phyloP scores from a whole-genome alignment of 768 basidiomycete genomes.

The Auriscalpium orientale region DNA sequence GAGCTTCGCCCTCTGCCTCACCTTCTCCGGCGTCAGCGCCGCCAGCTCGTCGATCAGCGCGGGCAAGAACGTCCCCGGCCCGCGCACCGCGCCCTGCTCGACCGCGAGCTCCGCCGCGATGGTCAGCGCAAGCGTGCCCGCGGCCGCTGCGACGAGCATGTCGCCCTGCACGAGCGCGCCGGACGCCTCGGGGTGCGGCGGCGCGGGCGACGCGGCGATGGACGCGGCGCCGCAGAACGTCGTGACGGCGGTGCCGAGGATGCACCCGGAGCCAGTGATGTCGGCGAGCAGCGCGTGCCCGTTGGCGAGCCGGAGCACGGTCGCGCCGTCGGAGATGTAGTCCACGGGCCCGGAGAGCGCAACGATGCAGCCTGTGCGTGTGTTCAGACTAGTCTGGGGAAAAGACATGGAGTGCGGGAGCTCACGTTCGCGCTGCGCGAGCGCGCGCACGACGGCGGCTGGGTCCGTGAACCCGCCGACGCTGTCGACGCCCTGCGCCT shows the following conservation, averaged over 20 bases:
- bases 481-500: conserved; percentile 80
- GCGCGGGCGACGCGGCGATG: conserved; percentile 26
- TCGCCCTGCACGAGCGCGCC: conserved; percentile 62
- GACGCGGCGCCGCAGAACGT: conserved; percentile 72
- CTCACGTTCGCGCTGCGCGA: conserved; percentile 74
- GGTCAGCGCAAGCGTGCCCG: conserved; percentile 61
- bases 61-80: conserved; percentile 57
- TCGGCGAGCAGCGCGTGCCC: conserved; percentile 65
- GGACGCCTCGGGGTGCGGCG: conserved; percentile 16
- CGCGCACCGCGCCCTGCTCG: conserved; percentile 41
- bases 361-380: conserved; percentile 61
- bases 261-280: conserved; percentile 90
- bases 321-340: conserved; percentile 76
- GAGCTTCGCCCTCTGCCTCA: conserved; percentile 15
- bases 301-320: conserved; percentile 63
- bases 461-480: conserved; percentile 80
- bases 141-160: conserved; percentile 67
- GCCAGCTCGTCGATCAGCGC: conserved; percentile 60
- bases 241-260: conserved; percentile 70
- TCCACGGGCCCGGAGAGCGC: conserved; percentile 76
- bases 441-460: conserved; percentile 50
- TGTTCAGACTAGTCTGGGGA: not conserved
- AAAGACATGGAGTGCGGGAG: not conserved
- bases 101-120: conserved; percentile 58
- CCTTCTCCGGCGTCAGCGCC: conserved; percentile 30